A percentile compares a stretch with the other conserved stretches of the same genome.
These are phyloP conservation scores for Marsdenia floribunda DNA, from an alignment of 257 asterid species.

Conservation along the genomic window DNA sequence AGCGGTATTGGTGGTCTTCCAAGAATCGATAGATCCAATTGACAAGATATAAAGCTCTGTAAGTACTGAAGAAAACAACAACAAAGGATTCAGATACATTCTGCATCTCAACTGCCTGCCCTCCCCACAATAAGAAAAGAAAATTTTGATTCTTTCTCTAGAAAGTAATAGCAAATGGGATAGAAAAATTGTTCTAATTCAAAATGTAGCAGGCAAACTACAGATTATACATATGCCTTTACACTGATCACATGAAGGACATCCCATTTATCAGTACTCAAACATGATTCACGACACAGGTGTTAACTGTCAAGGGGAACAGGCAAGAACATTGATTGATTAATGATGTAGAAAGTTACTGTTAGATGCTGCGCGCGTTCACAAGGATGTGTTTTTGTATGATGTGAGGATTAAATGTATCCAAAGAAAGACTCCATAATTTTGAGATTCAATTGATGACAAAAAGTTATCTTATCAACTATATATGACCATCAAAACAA, in stretches of 20 bases:
- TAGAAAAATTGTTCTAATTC: background rate
- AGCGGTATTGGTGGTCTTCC: constrained; percentile 30
- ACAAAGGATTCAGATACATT: background rate
- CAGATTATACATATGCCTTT: background rate
- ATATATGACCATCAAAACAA: background rate
- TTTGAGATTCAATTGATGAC: background rate
- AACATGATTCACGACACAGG: background rate
- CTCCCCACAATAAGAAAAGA: too few relatives aligned
- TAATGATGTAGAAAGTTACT: background rate
- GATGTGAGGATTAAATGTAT: background rate
- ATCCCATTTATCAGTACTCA: background rate
- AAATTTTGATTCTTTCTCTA: too few relatives aligned
- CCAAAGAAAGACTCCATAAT: background rate
- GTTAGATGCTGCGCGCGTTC: background rate
- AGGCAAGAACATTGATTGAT: background rate
- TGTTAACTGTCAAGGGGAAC: background rate
- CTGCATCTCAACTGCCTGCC: background rate
- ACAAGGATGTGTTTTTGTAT: background rate
- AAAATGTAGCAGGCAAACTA: background rate
- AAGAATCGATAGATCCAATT: constrained; percentile 43
- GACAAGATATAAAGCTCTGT: constrained; percentile 38
- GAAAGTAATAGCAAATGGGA: too few relatives aligned
- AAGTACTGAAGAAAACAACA: constrained; percentile 24
- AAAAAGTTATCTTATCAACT: background rate
- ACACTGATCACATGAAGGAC: background rate